A percentile compares a stretch with the other conserved stretches of the same genome.
These are phyloP conservation scores for sunflower (Helianthus annuus) DNA, from an alignment of 129 eudicot genomes.

Conservation along the genomic window DNA sequence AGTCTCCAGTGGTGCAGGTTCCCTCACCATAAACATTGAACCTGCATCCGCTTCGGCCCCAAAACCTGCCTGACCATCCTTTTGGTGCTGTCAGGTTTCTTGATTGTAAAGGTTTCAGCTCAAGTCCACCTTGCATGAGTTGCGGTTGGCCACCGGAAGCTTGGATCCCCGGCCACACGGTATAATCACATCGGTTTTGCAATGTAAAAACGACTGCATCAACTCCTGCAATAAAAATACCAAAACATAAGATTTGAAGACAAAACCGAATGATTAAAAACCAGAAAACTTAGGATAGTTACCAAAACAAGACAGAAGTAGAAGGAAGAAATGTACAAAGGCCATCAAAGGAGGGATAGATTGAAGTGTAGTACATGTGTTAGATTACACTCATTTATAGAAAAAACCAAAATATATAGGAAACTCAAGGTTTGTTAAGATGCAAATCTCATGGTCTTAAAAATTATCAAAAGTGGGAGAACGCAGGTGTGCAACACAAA, in stretches of 20 bases:
- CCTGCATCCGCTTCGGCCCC: slow-evolving; percentile 18
- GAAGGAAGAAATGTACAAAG: slow-evolving; percentile 13
- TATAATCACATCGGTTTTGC: slow-evolving; percentile 12
- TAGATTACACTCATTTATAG: slow-evolving; percentile 20
- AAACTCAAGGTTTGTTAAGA: neutral
- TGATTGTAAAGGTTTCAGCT: slow-evolving; percentile 12
- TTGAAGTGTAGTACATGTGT: neutral
- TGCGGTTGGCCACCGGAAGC: slow-evolving; percentile 12
- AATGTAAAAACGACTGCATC: slow-evolving; percentile 4
- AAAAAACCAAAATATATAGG: slow-evolving; percentile 2
- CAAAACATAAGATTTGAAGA: neutral
- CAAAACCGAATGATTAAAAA: neutral
- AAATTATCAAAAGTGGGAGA: neutral
- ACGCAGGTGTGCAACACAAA: slow-evolving; percentile 36
- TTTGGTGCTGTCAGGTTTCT: slow-evolving; percentile 1
- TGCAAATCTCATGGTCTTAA: slow-evolving; percentile 22
- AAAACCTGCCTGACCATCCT: slow-evolving; percentile 15
- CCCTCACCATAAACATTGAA: slow-evolving; percentile 19
- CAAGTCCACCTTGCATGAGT: slow-evolving; percentile 14
- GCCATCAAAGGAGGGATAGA: slow-evolving; percentile 24
- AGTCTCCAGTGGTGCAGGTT: slow-evolving; percentile 20
- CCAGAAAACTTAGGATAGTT: slow-evolving; percentile 3
- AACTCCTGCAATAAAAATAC: neutral
- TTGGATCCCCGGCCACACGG: slow-evolving; percentile 17
- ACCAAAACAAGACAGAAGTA: slow-evolving; percentile 31